These are phyloP conservation scores for Yamadazyma endophytica DNA, from an alignment of 805 yeast genomes.

Conservation along the genomic window DNA sequence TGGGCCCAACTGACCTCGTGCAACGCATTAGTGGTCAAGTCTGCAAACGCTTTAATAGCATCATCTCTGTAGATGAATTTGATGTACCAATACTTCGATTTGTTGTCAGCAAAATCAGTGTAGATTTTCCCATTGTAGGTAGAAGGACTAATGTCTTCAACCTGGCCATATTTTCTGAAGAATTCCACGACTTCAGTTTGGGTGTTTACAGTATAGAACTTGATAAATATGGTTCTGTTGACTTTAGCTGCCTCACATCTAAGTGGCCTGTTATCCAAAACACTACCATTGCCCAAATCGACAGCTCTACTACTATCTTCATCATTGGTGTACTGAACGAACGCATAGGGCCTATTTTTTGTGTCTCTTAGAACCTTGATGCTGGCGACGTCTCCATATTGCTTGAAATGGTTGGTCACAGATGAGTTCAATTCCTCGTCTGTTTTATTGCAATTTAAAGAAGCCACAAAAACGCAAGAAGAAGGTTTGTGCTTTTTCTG, in stretches of 20 bases:
- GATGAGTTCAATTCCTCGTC: conserved; percentile 72
- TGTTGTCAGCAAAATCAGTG: conserved; percentile 8
- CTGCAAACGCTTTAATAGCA: conserved; percentile 81
- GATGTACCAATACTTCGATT: conserved; percentile 59
- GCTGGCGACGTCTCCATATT: conserved; percentile 66
- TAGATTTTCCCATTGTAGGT: conserved; percentile 28
- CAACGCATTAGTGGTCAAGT: conserved; percentile 48
- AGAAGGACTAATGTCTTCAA: conserved; percentile 58
- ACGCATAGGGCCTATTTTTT: conserved; percentile 82
- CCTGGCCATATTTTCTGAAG: conserved; percentile 61
- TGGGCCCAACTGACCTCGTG: conserved; percentile 83
- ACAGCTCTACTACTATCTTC: conserved; percentile 68
- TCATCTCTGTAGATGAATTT: conserved; percentile 81
- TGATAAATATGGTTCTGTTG: conserved; percentile 74
- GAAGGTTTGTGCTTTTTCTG: conserved; percentile 64
- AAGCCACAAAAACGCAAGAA: conserved; percentile 85
- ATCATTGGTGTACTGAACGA: conserved; percentile 78
- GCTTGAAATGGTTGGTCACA: conserved; percentile 62
- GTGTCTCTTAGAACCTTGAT: conserved; percentile 85
- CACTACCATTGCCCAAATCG: conserved; percentile 61
- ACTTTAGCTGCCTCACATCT: conserved; percentile 91
- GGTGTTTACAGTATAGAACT: conserved; percentile 22
- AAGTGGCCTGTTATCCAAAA: conserved; percentile 68
- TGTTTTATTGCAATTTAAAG: conserved; percentile 57
- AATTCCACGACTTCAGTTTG: conserved; percentile 33